A percentile compares a stretch with the other conserved stretches of the same genome.
Conservation (phyloP, 192 early-diverging fungal genomes). For the Geranomyces michiganensis region DNA sequence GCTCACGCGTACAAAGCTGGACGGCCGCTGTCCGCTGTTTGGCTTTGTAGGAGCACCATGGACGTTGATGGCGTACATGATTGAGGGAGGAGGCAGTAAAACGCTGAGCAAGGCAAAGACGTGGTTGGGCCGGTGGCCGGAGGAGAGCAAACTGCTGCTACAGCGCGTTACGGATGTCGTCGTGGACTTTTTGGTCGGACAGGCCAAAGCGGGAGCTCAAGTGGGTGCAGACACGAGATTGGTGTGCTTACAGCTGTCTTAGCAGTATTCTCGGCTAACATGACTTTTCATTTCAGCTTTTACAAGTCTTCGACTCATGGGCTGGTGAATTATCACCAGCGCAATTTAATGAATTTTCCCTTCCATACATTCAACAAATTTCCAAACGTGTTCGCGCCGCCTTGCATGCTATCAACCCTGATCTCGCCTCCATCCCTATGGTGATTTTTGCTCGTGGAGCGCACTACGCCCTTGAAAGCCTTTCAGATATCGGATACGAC, state of each 20-base stretch:
- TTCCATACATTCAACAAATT: constrained; percentile 89
- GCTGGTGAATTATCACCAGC: constrained; percentile 86
- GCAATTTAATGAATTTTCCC: constrained; percentile 81
- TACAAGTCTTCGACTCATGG: constrained; percentile 98
- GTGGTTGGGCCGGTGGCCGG: constrained; percentile 83
- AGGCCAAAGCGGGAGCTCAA: constrained; percentile 95
- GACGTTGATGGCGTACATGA: constrained; percentile 99
- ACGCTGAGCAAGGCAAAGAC: constrained; percentile 86
- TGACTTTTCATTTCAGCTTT: constrained; percentile 54
- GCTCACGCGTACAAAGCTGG: constrained; percentile 81
- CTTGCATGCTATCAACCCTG: constrained; percentile 26
- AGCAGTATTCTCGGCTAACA: too few relatives aligned
- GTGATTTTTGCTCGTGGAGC: constrained; percentile 91
- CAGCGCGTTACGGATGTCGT: constrained; percentile 79
- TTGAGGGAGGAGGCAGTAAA: constrained; percentile 96
- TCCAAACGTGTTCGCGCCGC: constrained; percentile 71
- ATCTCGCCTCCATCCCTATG: constrained; percentile 68
- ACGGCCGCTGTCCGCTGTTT: constrained; percentile 86
- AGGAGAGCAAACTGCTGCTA: constrained; percentile 77
- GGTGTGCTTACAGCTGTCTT: too few relatives aligned
- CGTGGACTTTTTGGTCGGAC: constrained; percentile 85
- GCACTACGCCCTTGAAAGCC: constrained; percentile 79
- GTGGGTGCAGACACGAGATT: constrained; percentile 40
- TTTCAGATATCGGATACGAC: constrained; percentile 70
- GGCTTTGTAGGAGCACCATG: constrained; percentile 98